These are phyloP conservation scores for Lumnitzera littorea DNA, from an alignment of 345 rosid genomes.

Conservation along the genomic window DNA sequence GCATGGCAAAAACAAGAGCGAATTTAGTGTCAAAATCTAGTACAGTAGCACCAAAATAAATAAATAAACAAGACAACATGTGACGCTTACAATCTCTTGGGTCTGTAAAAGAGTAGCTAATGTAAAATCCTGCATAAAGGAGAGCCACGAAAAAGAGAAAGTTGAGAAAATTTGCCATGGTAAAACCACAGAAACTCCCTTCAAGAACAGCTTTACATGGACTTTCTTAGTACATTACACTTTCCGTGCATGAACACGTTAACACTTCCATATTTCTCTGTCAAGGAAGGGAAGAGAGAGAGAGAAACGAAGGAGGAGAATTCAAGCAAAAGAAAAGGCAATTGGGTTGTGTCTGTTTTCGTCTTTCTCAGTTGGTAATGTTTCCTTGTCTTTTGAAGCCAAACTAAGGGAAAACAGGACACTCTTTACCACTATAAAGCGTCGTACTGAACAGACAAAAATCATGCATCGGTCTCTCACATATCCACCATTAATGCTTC, in stretches of 20 bases:
- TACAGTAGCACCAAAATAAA: too few species aligned
- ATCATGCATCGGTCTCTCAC: too few species aligned
- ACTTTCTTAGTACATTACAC: neutral
- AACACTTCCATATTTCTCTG: neutral
- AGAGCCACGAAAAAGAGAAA: neutral
- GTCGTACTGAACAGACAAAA: too few species aligned
- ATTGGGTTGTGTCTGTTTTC: neutral
- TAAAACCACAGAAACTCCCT: neutral
- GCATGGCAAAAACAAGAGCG: too few species aligned
- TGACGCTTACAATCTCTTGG: too few species aligned
- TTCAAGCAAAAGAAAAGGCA: neutral
- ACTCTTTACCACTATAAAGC: too few species aligned
- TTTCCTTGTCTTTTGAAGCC: constrained; percentile 22
- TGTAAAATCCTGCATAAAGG: too few species aligned
- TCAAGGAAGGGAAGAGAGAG: neutral
- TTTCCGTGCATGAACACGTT: neutral
- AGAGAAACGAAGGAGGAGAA: too few species aligned
- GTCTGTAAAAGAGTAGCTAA: too few species aligned
- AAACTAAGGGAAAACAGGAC: constrained; percentile 1
- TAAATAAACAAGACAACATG: too few species aligned
- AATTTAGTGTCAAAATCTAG: too few species aligned
- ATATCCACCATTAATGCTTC: too few species aligned
- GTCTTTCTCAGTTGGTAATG: neutral
- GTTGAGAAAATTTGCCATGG: neutral
- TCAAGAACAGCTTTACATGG: neutral